Conservation (phyloP, 192 early-diverging fungal genomes). For the Rhizophagus prolifer region DNA sequence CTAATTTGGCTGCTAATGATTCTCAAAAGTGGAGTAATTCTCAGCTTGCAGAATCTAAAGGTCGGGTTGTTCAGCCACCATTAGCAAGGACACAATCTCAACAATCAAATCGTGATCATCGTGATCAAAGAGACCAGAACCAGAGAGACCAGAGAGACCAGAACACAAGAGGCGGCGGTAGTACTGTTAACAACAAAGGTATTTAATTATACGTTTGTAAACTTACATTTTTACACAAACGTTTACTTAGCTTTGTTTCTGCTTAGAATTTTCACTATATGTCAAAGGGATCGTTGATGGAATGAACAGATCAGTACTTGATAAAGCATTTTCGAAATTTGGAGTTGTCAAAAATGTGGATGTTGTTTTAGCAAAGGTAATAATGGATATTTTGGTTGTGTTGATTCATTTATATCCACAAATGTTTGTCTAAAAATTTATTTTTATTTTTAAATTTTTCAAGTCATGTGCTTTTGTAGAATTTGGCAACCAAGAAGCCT, state of each 20-base stretch:
- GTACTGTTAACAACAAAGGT: too few relatives aligned
- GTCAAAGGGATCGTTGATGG: conserved; percentile 58
- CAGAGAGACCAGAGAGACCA: not conserved
- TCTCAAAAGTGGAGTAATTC: conserved; percentile 53
- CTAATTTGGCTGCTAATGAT: conserved; percentile 65
- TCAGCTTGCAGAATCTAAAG: conserved; percentile 32
- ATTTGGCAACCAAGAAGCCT: conserved; percentile 60
- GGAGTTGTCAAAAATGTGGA: conserved; percentile 64
- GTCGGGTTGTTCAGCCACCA: not conserved
- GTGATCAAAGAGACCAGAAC: conserved; percentile 22
- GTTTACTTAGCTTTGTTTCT: conserved; percentile 28
- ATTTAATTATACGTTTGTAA: not conserved
- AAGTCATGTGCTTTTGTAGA: conserved; percentile 71
- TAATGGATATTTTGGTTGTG: not conserved
- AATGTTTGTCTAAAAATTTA: not conserved
- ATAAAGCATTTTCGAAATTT: conserved; percentile 55
- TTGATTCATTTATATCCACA: not conserved
- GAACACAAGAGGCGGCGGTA: not conserved
- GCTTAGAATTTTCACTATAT: conserved; percentile 62
- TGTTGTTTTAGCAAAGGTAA: conserved; percentile 33
- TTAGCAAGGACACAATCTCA: conserved; percentile 13
- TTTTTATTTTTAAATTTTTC: conserved; percentile 9
- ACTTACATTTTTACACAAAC: not conserved
- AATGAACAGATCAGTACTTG: conserved; percentile 50
- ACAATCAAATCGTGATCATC: conserved; percentile 31